Evolutionary conservation across 331 rosid species (phyloP), one percentile per base, ranked within the genome.

Genomic region (Quercus lobata): DNA sequence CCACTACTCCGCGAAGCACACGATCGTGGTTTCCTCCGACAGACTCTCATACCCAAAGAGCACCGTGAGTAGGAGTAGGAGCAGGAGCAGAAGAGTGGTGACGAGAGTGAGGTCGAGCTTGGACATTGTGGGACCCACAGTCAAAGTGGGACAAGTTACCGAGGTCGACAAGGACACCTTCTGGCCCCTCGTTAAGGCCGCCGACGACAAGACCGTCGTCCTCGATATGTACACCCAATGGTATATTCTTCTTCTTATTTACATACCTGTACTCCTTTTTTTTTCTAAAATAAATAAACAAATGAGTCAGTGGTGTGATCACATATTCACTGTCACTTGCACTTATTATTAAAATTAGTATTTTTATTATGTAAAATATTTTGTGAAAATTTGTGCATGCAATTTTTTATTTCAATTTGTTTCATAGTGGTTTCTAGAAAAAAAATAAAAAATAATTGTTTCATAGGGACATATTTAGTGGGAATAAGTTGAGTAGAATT

Each of bases 181-280:
- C 91, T 93, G 99, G 99, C 98, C 99, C 15, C 92, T 95, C 37
- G 99, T 93, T 80, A 89, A 90, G 63, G 96, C 93, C 72, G 97
- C 99, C 78, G 98, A 88, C 30, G 96, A 89, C 34, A 93, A 93
- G 87, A 37, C 99, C 77, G 90, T 95, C 78, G 98, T 93, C 75
- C 96, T 95, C 72, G 98, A 95, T 81, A 95, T 95, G 99, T 95
- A 88, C 91, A 95, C 99, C 37, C 98, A 95, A 84, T 95, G 99
- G 99, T 95, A 87, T 41, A 41, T 8, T 37, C 1, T 35, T 35
- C 1, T 34, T 34, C 0, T 7, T 12, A 11, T 46, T 46, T 3
- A 14, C 15, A 49, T 14, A 12, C 41, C 17, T 49, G 5, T 49
- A 10, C 29, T 46, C 71, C 10, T 57, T 12, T 6, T 25, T 49